Evolutionary conservation across 1,284 basidiomycete genomes (phyloP).

Genomic region (Ceraceosorus guamensis): DNA sequence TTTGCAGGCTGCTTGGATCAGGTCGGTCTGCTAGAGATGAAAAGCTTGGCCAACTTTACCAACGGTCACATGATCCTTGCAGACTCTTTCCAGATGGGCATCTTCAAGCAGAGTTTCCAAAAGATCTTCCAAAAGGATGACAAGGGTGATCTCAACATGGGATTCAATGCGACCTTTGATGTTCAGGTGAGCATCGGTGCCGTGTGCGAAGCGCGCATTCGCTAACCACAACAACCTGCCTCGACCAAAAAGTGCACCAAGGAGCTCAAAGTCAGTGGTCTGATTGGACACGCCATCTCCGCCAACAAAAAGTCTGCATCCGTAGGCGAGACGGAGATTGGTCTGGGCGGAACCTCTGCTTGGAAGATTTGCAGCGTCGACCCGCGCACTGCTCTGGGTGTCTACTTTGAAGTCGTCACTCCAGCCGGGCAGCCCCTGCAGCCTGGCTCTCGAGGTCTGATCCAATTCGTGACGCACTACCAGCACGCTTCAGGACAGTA

Average conservation of each 20-base stretch:
- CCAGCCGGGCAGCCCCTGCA: constrained; percentile 91
- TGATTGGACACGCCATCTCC: constrained; percentile 87
- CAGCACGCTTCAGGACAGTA: constrained; percentile 93
- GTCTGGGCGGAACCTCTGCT: constrained; percentile 96
- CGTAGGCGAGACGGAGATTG: constrained; percentile 98
- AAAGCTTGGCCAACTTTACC: constrained; percentile 84
- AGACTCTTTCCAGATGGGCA: constrained; percentile 94
- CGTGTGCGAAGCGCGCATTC: neutral
- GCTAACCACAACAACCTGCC: neutral
- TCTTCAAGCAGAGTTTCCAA: constrained; percentile 97
- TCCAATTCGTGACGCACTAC: constrained; percentile 98
- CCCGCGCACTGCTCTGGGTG: constrained; percentile 78
- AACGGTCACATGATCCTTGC: constrained; percentile 94
- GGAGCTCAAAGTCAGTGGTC: constrained; percentile 94
- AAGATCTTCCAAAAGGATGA: constrained; percentile 90
- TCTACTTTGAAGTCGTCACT: constrained; percentile 98
- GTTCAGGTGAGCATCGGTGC: constrained; percentile 63
- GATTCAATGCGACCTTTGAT: constrained; percentile 98
- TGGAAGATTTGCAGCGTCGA: constrained; percentile 94
- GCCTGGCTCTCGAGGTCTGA: constrained; percentile 84
- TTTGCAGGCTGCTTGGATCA: constrained; percentile 98
- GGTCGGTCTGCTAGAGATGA: constrained; percentile 96
- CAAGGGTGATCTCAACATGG: constrained; percentile 87
- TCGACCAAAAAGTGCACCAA: constrained; percentile 70
- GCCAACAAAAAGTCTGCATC: constrained; percentile 68